Conservation (phyloP, 2,329 filamentous ascomycete genomes). For the Blastomyces parvus region DNA sequence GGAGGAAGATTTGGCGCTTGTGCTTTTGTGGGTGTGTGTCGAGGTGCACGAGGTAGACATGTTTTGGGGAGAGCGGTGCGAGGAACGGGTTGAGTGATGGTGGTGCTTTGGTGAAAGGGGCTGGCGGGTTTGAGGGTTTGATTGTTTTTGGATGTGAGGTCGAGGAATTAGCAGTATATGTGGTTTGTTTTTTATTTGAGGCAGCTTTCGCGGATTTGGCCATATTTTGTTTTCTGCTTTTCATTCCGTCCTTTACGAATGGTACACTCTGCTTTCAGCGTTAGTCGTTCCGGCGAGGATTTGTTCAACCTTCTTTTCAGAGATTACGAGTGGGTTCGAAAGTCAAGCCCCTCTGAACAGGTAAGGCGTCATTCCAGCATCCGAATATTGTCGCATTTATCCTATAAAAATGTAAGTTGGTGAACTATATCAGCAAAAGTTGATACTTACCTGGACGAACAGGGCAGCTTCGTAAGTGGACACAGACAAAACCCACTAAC, state of each 20-base stretch:
- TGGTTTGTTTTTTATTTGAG: slow-evolving; percentile 25
- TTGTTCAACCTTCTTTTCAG: background rate
- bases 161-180: slow-evolving; percentile 15
- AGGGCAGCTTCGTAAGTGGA: background rate
- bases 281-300: background rate
- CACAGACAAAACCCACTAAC: background rate
- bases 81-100: slow-evolving; percentile 56
- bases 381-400: background rate
- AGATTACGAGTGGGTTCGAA: background rate
- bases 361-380: background rate
- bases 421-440: background rate
- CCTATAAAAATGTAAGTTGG: background rate
- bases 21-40: slow-evolving; percentile 59
- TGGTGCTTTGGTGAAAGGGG: slow-evolving; percentile 60
- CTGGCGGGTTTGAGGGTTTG: slow-evolving; percentile 23
- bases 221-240: slow-evolving; percentile 20
- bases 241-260: background rate
- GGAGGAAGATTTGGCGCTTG: slow-evolving; percentile 73
- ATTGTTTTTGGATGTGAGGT: slow-evolving; percentile 5
- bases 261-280: background rate
- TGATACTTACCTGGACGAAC: background rate
- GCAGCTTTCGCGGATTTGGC: slow-evolving; percentile 28
- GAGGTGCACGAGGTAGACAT: slow-evolving; percentile 78
- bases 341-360: background rate
- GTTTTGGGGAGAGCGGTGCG: slow-evolving; percentile 53